Evolutionary conservation across 106 monocot genomes (phyloP).

Genomic region (Dioscorea zingiberensis): DNA sequence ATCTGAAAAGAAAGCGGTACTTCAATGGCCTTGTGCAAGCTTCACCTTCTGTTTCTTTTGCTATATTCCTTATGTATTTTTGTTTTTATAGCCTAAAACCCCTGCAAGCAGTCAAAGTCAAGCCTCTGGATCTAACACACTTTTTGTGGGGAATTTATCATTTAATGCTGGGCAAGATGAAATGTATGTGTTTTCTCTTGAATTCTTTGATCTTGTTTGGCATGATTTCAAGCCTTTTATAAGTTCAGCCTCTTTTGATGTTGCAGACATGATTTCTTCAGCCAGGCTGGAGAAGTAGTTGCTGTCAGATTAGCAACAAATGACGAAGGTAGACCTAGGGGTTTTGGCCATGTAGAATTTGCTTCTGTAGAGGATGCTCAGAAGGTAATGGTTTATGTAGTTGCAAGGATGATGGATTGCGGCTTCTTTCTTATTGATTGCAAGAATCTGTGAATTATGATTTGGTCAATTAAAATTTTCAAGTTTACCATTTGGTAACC

Average conservation of each 20-base stretch:
- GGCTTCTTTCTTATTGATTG: too few relatives aligned
- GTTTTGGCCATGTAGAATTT: slow-evolving; percentile 94
- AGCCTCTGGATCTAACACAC: slow-evolving; percentile 46
- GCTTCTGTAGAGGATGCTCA: slow-evolving; percentile 40
- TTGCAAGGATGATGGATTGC: too few relatives aligned
- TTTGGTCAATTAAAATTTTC: too few relatives aligned
- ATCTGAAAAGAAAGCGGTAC: slow-evolving; percentile 45
- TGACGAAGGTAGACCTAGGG: slow-evolving; percentile 61
- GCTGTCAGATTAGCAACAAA: slow-evolving; percentile 44
- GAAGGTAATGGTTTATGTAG: not conserved
- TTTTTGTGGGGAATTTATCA: slow-evolving; percentile 75
- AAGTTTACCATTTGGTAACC: too few relatives aligned
- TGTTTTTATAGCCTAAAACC: slow-evolving; percentile 43
- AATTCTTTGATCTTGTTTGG: too few relatives aligned
- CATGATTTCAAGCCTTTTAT: not conserved
- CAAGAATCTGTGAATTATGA: too few relatives aligned
- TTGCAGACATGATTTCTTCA: slow-evolving; percentile 69
- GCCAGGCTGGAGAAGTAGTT: slow-evolving; percentile 70
- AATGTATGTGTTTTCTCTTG: slow-evolving; percentile 36
- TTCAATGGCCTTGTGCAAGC: not conserved
- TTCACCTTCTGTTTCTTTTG: not conserved
- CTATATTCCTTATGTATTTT: not conserved
- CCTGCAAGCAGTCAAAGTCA: slow-evolving; percentile 28
- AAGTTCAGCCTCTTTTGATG: not conserved
- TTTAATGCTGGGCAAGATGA: slow-evolving; percentile 47